Evolutionary conservation across 2,329 filamentous ascomycete genomes (phyloP).

Genomic region (Canariomyces notabilis): DNA sequence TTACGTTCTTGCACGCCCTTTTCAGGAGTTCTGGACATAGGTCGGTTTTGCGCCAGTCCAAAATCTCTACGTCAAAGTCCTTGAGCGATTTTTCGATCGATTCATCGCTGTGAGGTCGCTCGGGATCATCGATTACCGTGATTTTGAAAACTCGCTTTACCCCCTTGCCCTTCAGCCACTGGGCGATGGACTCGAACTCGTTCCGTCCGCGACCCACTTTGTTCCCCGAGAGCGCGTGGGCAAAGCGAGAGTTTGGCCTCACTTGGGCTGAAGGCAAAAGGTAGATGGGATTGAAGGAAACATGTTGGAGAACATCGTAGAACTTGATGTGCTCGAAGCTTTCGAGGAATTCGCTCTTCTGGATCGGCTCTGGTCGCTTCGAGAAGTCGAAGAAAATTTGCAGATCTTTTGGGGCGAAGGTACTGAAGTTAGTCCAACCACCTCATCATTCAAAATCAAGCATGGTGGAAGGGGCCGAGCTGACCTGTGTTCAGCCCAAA

Average conservation of each 20-base stretch:
- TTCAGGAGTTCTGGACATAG: constrained; percentile 18
- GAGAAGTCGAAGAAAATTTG: constrained; percentile 14
- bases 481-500: no score
- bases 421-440: no score
- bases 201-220: not conserved
- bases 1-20: constrained; percentile 16
- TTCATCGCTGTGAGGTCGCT: constrained; percentile 18
- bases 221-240: not conserved
- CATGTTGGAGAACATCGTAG: constrained; percentile 14
- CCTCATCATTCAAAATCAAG: no score
- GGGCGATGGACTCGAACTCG: constrained; percentile 6
- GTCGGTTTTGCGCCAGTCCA: constrained; percentile 21
- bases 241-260: no score
- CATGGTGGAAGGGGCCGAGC: no score
- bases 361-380: not conserved
- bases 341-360: no score
- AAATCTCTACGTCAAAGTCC: constrained; percentile 15
- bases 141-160: constrained; percentile 15
- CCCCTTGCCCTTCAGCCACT: constrained; percentile 7
- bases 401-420: no score
- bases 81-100: constrained; percentile 18
- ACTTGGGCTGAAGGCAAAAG: constrained; percentile 4
- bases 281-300: constrained; percentile 12
- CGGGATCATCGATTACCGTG: constrained; percentile 17
- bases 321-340: constrained; percentile 10